phyloP scores from a whole-genome alignment of 495 filamentous ascomycete species.

The Cercophora samala region DNA sequence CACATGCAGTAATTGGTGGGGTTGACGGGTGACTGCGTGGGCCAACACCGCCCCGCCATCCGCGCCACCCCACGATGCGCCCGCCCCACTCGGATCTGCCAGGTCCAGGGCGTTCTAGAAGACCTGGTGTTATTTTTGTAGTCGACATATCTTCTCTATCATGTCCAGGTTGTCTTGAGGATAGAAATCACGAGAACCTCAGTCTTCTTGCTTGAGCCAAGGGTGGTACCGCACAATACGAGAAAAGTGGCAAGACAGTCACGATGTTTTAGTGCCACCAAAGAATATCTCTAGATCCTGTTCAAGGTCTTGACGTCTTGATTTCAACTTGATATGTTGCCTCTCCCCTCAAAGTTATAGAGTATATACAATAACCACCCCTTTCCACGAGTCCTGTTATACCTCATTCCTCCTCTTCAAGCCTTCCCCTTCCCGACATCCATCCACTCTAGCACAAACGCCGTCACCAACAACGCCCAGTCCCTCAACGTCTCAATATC shows the following conservation, averaged over 20 bases:
- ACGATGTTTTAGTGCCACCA: no score
- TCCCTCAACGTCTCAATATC: constrained; percentile 75
- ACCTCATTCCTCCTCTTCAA: constrained; percentile 4
- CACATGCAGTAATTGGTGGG: neutral
- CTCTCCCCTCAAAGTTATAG: constrained; percentile 3
- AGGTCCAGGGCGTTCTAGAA: neutral
- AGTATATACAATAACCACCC: neutral
- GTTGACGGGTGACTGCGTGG: constrained; percentile 7
- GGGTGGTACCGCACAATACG: no score
- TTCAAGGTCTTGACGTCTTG: no score
- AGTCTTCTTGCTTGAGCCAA: no score
- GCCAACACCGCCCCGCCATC: constrained; percentile 11
- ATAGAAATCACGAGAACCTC: no score
- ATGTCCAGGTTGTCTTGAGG: no score
- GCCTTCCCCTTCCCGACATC: constrained; percentile 38
- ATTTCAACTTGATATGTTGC: neutral
- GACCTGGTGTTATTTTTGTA: neutral
- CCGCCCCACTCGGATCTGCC: neutral
- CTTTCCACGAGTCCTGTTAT: neutral
- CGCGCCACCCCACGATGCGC: constrained; percentile 12
- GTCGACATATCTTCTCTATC: no score
- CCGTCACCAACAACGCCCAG: constrained; percentile 74
- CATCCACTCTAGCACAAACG: constrained; percentile 85
- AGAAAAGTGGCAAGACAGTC: no score
- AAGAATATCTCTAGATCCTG: neutral